Evolutionary conservation across 148 eudicot genomes (phyloP).

Genomic region (Selenicereus undatus): DNA sequence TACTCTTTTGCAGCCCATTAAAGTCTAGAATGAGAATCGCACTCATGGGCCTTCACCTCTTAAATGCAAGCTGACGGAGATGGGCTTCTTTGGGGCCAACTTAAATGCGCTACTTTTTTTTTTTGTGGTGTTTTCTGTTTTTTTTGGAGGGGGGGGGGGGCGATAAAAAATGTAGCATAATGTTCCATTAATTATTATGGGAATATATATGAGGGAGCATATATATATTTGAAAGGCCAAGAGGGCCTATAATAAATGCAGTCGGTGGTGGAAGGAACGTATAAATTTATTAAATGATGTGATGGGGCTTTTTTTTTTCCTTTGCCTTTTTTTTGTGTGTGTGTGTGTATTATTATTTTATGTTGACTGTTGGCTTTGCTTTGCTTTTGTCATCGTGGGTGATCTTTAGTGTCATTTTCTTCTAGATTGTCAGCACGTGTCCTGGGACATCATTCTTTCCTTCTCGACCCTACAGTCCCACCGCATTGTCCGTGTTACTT

Average conservation of each 20-base stretch:
- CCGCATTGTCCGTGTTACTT: slow-evolving; percentile 6
- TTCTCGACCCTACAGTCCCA: not conserved
- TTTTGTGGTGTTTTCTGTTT: too few species aligned
- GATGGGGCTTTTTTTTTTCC: too few species aligned
- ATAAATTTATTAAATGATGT: not conserved
- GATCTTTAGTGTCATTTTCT: slow-evolving; percentile 18
- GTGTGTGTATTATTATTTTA: too few species aligned
- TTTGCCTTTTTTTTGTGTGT: not conserved
- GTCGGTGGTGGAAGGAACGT: slow-evolving; percentile 17
- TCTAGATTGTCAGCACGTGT: slow-evolving; percentile 19
- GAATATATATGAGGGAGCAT: too few species aligned
- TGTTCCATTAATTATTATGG: too few species aligned
- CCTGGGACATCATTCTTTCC: slow-evolving; percentile 14
- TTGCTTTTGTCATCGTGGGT: slow-evolving; percentile 20
- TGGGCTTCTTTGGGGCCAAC: not conserved
- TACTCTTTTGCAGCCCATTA: slow-evolving; percentile 5
- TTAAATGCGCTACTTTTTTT: not conserved
- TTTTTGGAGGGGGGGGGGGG: too few species aligned
- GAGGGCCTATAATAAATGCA: not conserved
- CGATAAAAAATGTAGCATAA: too few species aligned
- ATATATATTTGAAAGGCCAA: too few species aligned
- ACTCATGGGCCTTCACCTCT: not conserved
- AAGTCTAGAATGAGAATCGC: not conserved
- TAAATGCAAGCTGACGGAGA: not conserved
- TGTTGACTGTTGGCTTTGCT: not conserved